Evolutionary conservation across 495 filamentous ascomycete genomes (phyloP).

Genomic region (Cryomyces minteri): DNA sequence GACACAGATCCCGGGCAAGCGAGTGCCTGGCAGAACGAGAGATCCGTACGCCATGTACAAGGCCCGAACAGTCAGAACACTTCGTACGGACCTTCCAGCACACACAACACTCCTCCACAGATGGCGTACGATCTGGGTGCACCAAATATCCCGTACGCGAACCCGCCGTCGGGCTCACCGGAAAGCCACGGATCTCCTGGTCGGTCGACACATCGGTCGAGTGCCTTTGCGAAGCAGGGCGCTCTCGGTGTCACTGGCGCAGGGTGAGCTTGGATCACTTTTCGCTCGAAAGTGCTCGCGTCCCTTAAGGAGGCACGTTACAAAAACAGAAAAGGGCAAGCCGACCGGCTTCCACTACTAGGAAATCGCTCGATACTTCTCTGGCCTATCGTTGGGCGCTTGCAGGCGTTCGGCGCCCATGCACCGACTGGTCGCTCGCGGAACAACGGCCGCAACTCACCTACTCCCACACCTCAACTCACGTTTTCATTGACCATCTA

Average conservation of each 20-base stretch:
- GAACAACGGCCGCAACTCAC: too few relatives aligned
- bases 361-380: too few relatives aligned
- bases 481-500: too few relatives aligned
- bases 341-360: too few relatives aligned
- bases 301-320: too few relatives aligned
- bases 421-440: too few relatives aligned
- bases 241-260: background rate
- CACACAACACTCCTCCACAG: background rate
- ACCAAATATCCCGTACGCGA: background rate
- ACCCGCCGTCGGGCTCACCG: background rate
- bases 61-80: background rate
- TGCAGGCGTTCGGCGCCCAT: too few relatives aligned
- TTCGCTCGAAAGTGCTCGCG: too few relatives aligned
- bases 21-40: slow-evolving; percentile 11
- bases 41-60: slow-evolving; percentile 9
- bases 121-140: background rate
- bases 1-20: slow-evolving; percentile 7
- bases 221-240: background rate
- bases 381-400: too few relatives aligned
- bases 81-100: background rate
- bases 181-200: background rate
- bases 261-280: background rate
- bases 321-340: too few relatives aligned
- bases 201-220: background rate
- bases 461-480: too few relatives aligned